phyloP scores from a whole-genome alignment of 2,329 filamentous ascomycete species.

The Ambrosiella cleistominuta region DNA sequence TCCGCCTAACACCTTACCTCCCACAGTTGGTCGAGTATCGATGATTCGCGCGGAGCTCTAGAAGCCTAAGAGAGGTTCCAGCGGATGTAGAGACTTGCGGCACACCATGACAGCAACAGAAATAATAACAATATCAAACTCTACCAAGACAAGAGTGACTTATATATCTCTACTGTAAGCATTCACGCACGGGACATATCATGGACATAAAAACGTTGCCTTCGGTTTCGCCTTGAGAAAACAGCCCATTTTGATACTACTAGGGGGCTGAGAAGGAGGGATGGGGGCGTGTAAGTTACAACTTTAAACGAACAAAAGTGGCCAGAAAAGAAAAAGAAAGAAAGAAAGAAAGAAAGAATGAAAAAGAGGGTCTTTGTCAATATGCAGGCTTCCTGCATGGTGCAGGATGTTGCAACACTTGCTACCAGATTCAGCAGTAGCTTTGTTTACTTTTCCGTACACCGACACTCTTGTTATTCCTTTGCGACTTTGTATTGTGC shows the following conservation, averaged over 20 bases:
- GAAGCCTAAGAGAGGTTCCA: background rate
- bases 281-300: too few species aligned
- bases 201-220: background rate
- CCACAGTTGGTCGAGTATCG: too few species aligned
- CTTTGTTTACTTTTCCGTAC: background rate
- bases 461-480: background rate
- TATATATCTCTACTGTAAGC: background rate
- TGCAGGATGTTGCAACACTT: background rate
- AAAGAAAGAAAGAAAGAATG: background rate
- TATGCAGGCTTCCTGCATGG: background rate
- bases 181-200: background rate
- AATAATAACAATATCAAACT: too few species aligned
- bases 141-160: too few species aligned
- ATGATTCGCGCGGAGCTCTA: background rate
- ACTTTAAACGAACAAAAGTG: too few species aligned
- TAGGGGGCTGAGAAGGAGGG: background rate
- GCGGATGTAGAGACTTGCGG: background rate
- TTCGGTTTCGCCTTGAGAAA: background rate
- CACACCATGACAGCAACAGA: too few species aligned
- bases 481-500: background rate
- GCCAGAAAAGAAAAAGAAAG: too few species aligned
- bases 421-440: background rate
- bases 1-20: too few species aligned
- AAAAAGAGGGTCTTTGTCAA: background rate
- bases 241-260: background rate